Conservation (phyloP, 164 flowering plant species). For the Stephania japonica region DNA sequence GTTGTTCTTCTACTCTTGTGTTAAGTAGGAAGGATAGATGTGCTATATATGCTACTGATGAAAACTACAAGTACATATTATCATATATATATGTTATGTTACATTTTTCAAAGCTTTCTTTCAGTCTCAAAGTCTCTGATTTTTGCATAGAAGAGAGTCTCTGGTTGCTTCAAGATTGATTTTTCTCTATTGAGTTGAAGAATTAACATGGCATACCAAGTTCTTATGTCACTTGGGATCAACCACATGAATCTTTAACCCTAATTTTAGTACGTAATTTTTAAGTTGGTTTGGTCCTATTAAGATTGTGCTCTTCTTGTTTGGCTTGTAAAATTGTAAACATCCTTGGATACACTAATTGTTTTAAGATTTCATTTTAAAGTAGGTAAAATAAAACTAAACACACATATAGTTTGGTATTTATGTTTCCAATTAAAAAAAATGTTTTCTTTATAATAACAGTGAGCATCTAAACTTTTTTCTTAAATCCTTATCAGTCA, state of each 20-base stretch:
- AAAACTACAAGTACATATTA: slow-evolving; percentile 15
- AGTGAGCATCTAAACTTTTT: too few relatives aligned
- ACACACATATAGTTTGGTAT: too few relatives aligned
- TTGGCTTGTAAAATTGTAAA: too few relatives aligned
- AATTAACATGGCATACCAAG: background rate
- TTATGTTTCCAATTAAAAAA: too few relatives aligned
- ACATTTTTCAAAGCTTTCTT: background rate
- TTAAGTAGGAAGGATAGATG: background rate
- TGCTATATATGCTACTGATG: background rate
- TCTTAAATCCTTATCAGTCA: too few relatives aligned
- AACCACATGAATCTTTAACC: background rate
- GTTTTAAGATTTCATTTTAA: too few relatives aligned
- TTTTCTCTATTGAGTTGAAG: background rate
- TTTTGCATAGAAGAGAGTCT: background rate
- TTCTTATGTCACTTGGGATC: background rate
- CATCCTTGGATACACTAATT: too few relatives aligned
- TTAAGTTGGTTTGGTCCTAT: too few relatives aligned
- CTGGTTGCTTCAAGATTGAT: background rate
- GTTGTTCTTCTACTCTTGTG: slow-evolving; percentile 2
- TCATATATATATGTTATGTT: background rate
- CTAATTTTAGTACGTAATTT: too few relatives aligned
- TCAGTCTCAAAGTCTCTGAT: background rate
- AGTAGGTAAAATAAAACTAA: too few relatives aligned
- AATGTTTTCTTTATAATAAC: too few relatives aligned
- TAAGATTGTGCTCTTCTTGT: too few relatives aligned